Base-by-base conservation (phyloP, 225 moss, liverwort and hornwort genomes). In the Physcomitrium patens region DNA sequence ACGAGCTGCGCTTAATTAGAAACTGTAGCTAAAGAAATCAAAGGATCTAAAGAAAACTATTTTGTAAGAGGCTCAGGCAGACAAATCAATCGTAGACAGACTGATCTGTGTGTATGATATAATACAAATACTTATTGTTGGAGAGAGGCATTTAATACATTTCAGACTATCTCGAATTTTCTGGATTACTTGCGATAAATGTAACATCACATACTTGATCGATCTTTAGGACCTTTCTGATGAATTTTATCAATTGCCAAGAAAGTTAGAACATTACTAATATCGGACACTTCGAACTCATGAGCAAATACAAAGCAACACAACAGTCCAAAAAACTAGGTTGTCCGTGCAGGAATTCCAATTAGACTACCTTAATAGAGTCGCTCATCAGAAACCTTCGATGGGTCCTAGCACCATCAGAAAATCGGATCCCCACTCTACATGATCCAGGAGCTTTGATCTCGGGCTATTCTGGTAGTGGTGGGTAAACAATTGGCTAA, bases 341-440 rank as follows among this genome's bases (percentile, higher is more conserved):
- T 37, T 57, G 15, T 56, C 49, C 28, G 12, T 26, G 9, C 74
- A 70, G 63, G 49, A 28, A 48, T 69, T 52, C 47, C 24, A n/a
- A 65, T 49, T 41, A 7, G 11, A 50, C 60, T 83, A 97, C 97
- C 94, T 95, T 93, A 66, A 93, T 86, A 51, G 99, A 85, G 81
- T 95, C 99, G 53, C 84, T 84, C 77, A 85, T 88, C 50, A 95
- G 64, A 82, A 95, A 99, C 83, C 93, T 91, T 66, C 99, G 90
- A 59, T 95, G 84, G 20, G 74, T 89, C 85, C 95, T 86, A 57
- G 86, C 88, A 44, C 99, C 95, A 70, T 95, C 95, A 74, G 99
- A 93, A 74, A 91, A 89, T 28, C 99, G 93, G 26, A 99, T 79
- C 28, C 93, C 99, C 55, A 99, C 95, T 80, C 93, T 89, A 81